A percentile compares a stretch with the other conserved stretches of the same genome.
phyloP scores from a whole-genome alignment of 768 basidiomycete genomes.

The Hericium coralloides region DNA sequence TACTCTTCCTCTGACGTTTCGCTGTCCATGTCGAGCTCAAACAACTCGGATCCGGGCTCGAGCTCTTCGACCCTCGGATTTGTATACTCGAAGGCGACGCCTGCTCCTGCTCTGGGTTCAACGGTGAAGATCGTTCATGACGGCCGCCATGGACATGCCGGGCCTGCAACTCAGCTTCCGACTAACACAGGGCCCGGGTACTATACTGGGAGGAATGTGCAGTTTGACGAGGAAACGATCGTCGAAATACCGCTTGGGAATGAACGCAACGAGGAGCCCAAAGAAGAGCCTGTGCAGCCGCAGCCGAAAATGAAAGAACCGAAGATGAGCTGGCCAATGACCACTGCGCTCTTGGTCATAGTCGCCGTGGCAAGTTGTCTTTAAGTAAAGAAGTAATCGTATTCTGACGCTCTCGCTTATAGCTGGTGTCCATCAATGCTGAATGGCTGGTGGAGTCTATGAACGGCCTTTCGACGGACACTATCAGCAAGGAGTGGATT shows the following conservation, averaged over 20 bases:
- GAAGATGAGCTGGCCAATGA: conserved; percentile 10
- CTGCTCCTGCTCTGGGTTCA: conserved; percentile 9
- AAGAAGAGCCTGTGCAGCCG: background rate
- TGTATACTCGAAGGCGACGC: conserved; percentile 6
- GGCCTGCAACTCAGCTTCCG: conserved; percentile 9
- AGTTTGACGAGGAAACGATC: background rate
- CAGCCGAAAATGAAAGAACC: background rate
- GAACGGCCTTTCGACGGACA: conserved; percentile 55
- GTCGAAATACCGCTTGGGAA: background rate
- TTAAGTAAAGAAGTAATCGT: background rate
- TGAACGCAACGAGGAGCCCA: conserved; percentile 2
- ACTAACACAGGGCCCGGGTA: conserved; percentile 3
- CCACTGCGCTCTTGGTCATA: conserved; percentile 2
- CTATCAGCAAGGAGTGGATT: conserved; percentile 81
- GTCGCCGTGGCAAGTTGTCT: conserved; percentile 9
- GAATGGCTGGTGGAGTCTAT: conserved; percentile 79
- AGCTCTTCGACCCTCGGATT: conserved; percentile 5
- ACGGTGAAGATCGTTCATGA: conserved; percentile 14
- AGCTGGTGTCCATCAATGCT: conserved; percentile 53
- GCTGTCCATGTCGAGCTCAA: background rate
- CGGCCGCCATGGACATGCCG: conserved; percentile 2
- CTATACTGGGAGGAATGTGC: background rate
- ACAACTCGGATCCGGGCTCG: background rate
- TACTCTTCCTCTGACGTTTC: conserved; percentile 10
- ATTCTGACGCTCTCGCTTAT: background rate